phyloP scores from a whole-genome alignment of 2,329 filamentous ascomycete genomes.

The Ophiocordyceps camponoti-leonardi region DNA sequence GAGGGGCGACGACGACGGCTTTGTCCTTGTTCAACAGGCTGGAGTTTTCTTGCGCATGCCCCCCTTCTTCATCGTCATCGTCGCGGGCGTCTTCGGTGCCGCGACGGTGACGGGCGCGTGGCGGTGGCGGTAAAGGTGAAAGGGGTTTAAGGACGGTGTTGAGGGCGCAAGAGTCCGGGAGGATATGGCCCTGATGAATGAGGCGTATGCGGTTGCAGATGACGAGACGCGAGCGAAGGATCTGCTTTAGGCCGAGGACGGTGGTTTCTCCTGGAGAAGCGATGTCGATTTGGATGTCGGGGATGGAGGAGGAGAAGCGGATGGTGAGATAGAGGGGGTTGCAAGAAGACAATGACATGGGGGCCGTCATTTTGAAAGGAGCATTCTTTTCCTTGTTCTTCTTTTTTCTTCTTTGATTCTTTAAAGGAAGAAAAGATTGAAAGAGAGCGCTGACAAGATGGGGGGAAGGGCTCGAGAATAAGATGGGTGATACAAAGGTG shows the following conservation, averaged over 20 bases:
- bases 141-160: slow-evolving; percentile 49
- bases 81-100: slow-evolving; percentile 6
- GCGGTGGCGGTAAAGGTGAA: slow-evolving; percentile 37
- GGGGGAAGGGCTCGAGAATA: no score
- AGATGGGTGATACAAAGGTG: no score
- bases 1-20: slow-evolving; percentile 19
- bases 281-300: slow-evolving; percentile 70
- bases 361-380: slow-evolving; percentile 7
- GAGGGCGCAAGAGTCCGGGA: slow-evolving; percentile 57
- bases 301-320: slow-evolving; percentile 73
- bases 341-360: slow-evolving; percentile 1
- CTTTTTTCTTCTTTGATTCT: neutral
- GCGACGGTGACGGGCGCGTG: slow-evolving; percentile 6
- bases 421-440: neutral
- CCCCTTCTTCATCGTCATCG: slow-evolving; percentile 5
- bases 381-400: no score
- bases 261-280: slow-evolving; percentile 50
- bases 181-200: slow-evolving; percentile 76
- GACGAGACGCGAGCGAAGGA: slow-evolving; percentile 58
- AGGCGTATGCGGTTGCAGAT: slow-evolving; percentile 62
- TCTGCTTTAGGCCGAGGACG: slow-evolving; percentile 62
- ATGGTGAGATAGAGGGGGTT: slow-evolving; percentile 58
- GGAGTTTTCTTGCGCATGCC: no score
- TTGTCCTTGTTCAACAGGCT: slow-evolving; percentile 36
- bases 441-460: neutral